A percentile compares a stretch with the other conserved stretches of the same genome.
Evolutionary conservation across 2,329 filamentous ascomycete genomes (phyloP).

Genomic region (Hypoxylon sp.): DNA sequence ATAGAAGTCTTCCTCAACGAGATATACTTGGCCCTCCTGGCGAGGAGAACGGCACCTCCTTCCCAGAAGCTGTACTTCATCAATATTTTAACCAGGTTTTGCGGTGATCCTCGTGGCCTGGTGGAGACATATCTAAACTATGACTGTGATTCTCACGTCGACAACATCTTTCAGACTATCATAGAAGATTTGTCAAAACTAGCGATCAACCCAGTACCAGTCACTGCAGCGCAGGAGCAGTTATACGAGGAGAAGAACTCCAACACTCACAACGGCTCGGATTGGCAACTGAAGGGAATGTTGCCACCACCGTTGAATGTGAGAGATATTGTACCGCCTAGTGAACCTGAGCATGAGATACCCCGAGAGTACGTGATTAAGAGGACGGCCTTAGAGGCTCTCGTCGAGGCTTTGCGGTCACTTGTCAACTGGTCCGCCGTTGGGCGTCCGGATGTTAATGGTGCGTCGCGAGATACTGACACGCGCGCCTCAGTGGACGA

Average conservation of each 20-base stretch:
- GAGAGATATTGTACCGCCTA: slow-evolving; percentile 73
- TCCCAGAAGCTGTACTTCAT: slow-evolving; percentile 96
- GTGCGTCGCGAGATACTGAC: slow-evolving; percentile 63
- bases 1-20: slow-evolving; percentile 98
- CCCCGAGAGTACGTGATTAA: slow-evolving; percentile 94
- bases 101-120: slow-evolving; percentile 85
- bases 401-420: slow-evolving; percentile 90
- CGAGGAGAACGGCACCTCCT: slow-evolving; percentile 84
- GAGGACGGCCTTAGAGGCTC: slow-evolving; percentile 85
- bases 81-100: slow-evolving; percentile 84
- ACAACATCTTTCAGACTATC: slow-evolving; percentile 96
- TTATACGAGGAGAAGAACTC: slow-evolving; percentile 84
- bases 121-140: slow-evolving; percentile 99
- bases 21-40: slow-evolving; percentile 92
- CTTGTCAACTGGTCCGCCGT: slow-evolving; percentile 89
- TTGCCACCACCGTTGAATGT: slow-evolving; percentile 89
- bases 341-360: slow-evolving; percentile 75
- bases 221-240: slow-evolving; percentile 84
- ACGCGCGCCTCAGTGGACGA: slow-evolving; percentile 66
- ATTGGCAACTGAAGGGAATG: slow-evolving; percentile 90
- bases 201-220: slow-evolving; percentile 80
- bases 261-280: slow-evolving; percentile 70
- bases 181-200: slow-evolving; percentile 94
- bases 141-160: slow-evolving; percentile 93
- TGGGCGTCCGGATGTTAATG: slow-evolving; percentile 71